These are phyloP conservation scores for Auricularia sp. DNA, from an alignment of 768 basidiomycete genomes.

Conservation along the genomic window DNA sequence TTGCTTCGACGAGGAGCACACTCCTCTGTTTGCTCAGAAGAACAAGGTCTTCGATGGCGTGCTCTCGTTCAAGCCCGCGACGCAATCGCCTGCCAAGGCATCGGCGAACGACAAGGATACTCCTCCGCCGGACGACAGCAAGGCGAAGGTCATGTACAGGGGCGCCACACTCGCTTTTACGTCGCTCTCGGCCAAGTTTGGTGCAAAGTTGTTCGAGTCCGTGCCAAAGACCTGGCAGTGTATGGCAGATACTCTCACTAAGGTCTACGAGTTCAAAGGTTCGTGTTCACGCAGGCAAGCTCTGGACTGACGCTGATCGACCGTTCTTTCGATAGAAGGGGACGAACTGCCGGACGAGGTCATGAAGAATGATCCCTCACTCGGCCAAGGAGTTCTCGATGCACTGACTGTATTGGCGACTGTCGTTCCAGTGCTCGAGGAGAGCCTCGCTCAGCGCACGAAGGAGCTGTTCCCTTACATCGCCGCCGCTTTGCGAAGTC, in stretches of 20 bases:
- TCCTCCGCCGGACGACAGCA: slow-evolving; percentile 41
- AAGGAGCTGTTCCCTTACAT: slow-evolving; percentile 66
- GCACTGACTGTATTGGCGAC: slow-evolving; percentile 83
- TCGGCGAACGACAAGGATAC: slow-evolving; percentile 9
- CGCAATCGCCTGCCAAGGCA: slow-evolving; percentile 21
- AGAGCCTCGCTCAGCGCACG: slow-evolving; percentile 58
- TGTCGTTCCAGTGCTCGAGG: slow-evolving; percentile 64
- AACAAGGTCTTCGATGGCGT: slow-evolving; percentile 44
- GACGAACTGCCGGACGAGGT: slow-evolving; percentile 41
- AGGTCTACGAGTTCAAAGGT: background rate
- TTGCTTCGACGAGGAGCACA: slow-evolving; percentile 82
- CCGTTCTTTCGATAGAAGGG: slow-evolving; percentile 10
- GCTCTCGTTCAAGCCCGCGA: slow-evolving; percentile 49
- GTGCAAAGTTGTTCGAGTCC: slow-evolving; percentile 52
- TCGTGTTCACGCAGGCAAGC: background rate
- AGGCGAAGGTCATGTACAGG: slow-evolving; percentile 64
- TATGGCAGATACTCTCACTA: background rate
- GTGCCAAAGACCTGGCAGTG: slow-evolving; percentile 94
- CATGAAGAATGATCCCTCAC: slow-evolving; percentile 49
- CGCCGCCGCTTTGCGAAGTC: slow-evolving; percentile 66
- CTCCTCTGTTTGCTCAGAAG: slow-evolving; percentile 66
- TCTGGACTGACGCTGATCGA: no score
- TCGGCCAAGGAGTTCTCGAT: slow-evolving; percentile 87
- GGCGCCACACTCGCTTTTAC: slow-evolving; percentile 80
- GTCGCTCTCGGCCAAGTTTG: slow-evolving; percentile 69